Evolutionary conservation across 2,329 filamentous ascomycete species (phyloP), one percentile per base, ranked within the genome.

Genomic region (Ophiocordyceps unilateralis): DNA sequence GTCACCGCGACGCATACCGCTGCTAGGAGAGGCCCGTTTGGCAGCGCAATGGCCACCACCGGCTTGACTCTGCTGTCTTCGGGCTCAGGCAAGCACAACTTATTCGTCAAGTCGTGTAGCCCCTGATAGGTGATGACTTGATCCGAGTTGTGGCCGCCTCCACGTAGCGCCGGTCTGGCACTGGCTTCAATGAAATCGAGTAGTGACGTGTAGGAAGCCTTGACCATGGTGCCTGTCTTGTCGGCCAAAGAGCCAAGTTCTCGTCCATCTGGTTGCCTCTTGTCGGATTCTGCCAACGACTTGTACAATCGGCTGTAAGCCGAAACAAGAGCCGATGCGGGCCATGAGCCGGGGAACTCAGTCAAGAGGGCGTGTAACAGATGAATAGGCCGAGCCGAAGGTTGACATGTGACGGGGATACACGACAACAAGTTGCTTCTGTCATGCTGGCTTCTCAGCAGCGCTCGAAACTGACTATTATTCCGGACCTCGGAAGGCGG

Each of bases 21-120:
- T 10, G 69, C 71, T n/a, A 74, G 57, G 1, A 72, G 53, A 11
- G 68, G 67, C 4, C 71, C 70, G 48, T 74, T 75, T 1, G 69
- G 69, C 5, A 75, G 51, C 2, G 69, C 65, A 39, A 74, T 63
- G 23, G 66, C 69, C 10, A 72, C 60, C 12, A 68, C 57, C 3
- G 67, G 65, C 47, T 67, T 67, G 36, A 40, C 45, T 11, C 42
- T 39, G 2, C 28, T 38, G 3, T 42, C 42, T 3, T 39, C 15
- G 1, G 51, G 41, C 5, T 21, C 20, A 10, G 59, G 55, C 2
- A 66, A 50, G 2, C 46, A 44, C 41, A 67, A 64, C 11, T 47
- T 50, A 19, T 45, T 43, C 20, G 63, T 53, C 41, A 63, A 63
- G 2, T 49, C 45, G 11, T 48, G 47, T 4, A 66, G 50, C 1